These are phyloP conservation scores for Coccomyxa subellipsoidea DNA, from an alignment of 163 green algal genomes.

Conservation along the genomic window DNA sequence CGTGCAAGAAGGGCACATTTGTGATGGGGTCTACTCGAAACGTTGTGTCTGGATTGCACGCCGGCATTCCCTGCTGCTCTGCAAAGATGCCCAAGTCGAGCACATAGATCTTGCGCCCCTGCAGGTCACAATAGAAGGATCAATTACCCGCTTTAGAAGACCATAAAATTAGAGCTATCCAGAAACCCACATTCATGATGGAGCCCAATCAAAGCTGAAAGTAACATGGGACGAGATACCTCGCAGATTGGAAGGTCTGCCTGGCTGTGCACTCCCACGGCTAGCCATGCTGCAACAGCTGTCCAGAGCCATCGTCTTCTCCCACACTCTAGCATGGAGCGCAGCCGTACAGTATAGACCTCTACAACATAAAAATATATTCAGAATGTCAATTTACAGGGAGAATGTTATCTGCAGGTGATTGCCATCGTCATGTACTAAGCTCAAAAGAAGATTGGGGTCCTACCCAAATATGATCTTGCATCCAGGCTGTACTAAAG, in stretches of 20 bases:
- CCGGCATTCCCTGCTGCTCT: background rate
- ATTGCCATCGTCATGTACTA: too few relatives aligned
- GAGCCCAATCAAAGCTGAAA: too few relatives aligned
- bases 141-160: background rate
- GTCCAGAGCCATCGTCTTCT: background rate
- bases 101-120: conserved; percentile 11
- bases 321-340: background rate
- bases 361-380: too few relatives aligned
- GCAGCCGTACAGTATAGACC: too few relatives aligned
- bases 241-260: background rate
- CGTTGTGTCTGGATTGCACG: background rate
- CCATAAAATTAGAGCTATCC: background rate
- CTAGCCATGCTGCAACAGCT: background rate
- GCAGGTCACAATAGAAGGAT: background rate
- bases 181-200: too few relatives aligned
- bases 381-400: too few relatives aligned
- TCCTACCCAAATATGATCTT: too few relatives aligned
- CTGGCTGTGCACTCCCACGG: background rate
- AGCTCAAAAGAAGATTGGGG: too few relatives aligned
- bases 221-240: too few relatives aligned
- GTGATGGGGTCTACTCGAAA: background rate
- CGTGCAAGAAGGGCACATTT: conserved; percentile 5
- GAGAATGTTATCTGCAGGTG: too few relatives aligned
- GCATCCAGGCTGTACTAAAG: too few relatives aligned
- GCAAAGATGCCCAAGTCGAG: conserved; percentile 5